Evolutionary conservation across 768 basidiomycete species (phyloP), one percentile per base, ranked within the genome.

Genomic region (Rubroboletus pulcherrimus): DNA sequence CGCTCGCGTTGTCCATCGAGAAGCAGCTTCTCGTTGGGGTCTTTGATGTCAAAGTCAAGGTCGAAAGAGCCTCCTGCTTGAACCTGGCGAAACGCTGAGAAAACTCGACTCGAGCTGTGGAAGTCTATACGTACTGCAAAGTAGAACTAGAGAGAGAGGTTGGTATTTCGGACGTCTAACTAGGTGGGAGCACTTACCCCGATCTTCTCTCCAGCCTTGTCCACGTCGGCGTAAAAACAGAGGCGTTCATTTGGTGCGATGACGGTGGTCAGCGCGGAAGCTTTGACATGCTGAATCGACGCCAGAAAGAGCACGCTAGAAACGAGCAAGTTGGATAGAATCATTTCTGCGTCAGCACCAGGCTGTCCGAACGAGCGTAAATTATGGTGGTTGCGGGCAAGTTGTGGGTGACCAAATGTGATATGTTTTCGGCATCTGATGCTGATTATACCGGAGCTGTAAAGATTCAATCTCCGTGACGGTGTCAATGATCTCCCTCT

Each of bases 21-120:
- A 26, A 98, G 72, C 34, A 95, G 76, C 69, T 87, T 91, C 66
- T 92, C 90, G 55, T 84, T 86, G 7, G 97, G 96, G 71, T 96
- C 93, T 62, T 88, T 93, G 61, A 98, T 81, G 59, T 91, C 87
- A 68, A 89, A 97, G 78, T 96, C 93, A 41, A 98, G 88, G 71
- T 97, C 96, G 73, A 98, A 98, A 1, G 92, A 88, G 55, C 96
- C 96, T 44, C 96, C 96, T 30, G 94, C 92, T 85, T 98, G 96
- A 35, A 98, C 91, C 91, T 92, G 35, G 44, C 21, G 19, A 24
- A 24, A 50, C 29, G 37, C 19, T 55, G 33, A 51, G 53, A 38
- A 39, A 37, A 30, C 47, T 39, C 12, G n/a, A 39, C 19, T 29
- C 10, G 43, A 17, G 6, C 21, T n/a, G 48, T 19, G 15, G 45